A percentile compares a stretch with the other conserved stretches of the same genome.
phyloP scores from a whole-genome alignment of 2,329 filamentous ascomycete species.

The Corniculantispora saksenae region DNA sequence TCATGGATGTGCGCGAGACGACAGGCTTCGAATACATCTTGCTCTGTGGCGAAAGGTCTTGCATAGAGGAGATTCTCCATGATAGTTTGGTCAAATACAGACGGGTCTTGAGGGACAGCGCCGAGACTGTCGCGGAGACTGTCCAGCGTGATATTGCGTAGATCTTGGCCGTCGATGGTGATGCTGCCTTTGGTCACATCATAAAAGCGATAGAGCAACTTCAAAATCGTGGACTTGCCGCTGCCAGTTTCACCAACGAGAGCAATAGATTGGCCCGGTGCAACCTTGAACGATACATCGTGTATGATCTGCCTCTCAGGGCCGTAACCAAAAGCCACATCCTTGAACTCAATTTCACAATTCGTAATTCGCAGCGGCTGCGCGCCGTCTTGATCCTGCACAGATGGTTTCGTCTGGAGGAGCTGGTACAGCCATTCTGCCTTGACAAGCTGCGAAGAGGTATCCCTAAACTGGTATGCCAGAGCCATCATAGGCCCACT shows the following conservation, averaged over 20 bases:
- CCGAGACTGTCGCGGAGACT: slow-evolving; percentile 61
- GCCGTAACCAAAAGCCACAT: slow-evolving; percentile 59
- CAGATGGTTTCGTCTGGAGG: slow-evolving; percentile 57
- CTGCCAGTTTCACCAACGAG: slow-evolving; percentile 64
- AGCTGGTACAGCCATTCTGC: slow-evolving; percentile 62
- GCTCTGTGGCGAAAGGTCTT: slow-evolving; percentile 59
- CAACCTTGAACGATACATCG: slow-evolving; percentile 48
- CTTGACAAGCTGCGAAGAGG: slow-evolving; percentile 56
- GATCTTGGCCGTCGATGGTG: slow-evolving; percentile 58
- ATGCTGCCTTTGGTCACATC: slow-evolving; percentile 57
- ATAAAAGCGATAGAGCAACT: slow-evolving; percentile 62
- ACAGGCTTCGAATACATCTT: slow-evolving; percentile 61
- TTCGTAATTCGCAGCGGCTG: slow-evolving; percentile 43
- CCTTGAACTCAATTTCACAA: slow-evolving; percentile 54
- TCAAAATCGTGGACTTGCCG: slow-evolving; percentile 63
- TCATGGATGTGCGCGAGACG: slow-evolving; percentile 64
- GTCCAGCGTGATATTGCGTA: slow-evolving; percentile 58
- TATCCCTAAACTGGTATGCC: slow-evolving; percentile 28
- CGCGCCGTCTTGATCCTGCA: slow-evolving; percentile 50
- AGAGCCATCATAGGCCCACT: slow-evolving; percentile 42
- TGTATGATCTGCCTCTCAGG: slow-evolving; percentile 51
- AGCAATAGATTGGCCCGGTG: slow-evolving; percentile 57
- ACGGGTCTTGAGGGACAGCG: slow-evolving; percentile 65
- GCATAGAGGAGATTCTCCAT: slow-evolving; percentile 67
- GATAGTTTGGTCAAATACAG: slow-evolving; percentile 65